Evolutionary conservation across 805 yeast species (phyloP).

Genomic region (Candida boleticola): DNA sequence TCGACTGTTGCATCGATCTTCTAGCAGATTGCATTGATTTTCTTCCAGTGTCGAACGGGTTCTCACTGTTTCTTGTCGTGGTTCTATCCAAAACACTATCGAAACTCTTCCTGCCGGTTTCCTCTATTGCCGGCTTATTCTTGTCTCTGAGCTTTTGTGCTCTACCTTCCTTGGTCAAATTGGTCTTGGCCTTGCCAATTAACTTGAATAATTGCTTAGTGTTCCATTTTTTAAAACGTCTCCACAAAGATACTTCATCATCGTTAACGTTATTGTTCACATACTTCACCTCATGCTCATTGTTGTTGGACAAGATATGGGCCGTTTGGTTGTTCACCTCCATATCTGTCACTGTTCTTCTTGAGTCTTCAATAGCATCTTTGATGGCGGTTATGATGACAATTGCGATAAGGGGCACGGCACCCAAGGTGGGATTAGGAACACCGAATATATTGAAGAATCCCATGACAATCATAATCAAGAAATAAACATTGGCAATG

Average conservation of each 20-base stretch:
- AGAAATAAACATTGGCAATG: slow-evolving; percentile 87
- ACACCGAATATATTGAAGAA: slow-evolving; percentile 78
- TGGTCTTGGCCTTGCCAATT: slow-evolving; percentile 25
- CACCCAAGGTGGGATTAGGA: slow-evolving; percentile 69
- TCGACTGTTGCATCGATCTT: slow-evolving; percentile 8
- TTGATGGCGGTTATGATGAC: slow-evolving; percentile 71
- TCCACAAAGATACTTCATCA: slow-evolving; percentile 66
- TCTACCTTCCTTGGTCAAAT: slow-evolving; percentile 34
- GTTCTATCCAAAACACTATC: slow-evolving; percentile 23
- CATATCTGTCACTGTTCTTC: slow-evolving; percentile 68
- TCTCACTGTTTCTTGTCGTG: slow-evolving; percentile 9
- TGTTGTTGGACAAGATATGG: slow-evolving; percentile 48
- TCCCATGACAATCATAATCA: slow-evolving; percentile 76
- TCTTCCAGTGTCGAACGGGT: slow-evolving; percentile 12
- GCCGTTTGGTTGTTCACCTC: slow-evolving; percentile 75
- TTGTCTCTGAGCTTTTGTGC: slow-evolving; percentile 25
- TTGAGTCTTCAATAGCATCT: slow-evolving; percentile 79
- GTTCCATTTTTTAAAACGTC: slow-evolving; percentile 59
- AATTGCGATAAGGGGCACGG: slow-evolving; percentile 79
- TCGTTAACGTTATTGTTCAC: slow-evolving; percentile 59
- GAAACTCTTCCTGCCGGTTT: slow-evolving; percentile 26
- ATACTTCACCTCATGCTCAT: slow-evolving; percentile 9
- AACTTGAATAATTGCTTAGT: slow-evolving; percentile 27
- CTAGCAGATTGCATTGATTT: slow-evolving; percentile 18
- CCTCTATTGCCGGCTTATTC: slow-evolving; percentile 8